These are phyloP conservation scores for Chlamydomonas asymmetrica DNA, from an alignment of 139 green algal species.

Conservation along the genomic window DNA sequence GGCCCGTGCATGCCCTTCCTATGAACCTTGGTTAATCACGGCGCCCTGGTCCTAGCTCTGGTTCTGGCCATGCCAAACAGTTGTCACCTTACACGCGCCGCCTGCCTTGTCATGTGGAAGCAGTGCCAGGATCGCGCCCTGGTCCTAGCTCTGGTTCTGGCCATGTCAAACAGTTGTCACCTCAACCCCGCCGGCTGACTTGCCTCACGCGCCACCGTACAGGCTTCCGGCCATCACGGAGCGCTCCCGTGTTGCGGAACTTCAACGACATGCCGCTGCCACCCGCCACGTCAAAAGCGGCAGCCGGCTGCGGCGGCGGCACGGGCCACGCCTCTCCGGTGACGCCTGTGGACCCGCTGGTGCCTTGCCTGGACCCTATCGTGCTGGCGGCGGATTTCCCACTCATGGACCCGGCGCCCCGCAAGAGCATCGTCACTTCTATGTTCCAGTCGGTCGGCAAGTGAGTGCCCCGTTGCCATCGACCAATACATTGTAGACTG, in stretches of 20 bases:
- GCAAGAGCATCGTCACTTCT: background rate
- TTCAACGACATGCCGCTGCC: background rate
- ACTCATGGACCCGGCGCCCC: constrained; percentile 21
- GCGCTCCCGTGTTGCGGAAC: background rate
- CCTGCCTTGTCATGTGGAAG: too few relatives aligned
- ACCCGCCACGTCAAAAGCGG: background rate
- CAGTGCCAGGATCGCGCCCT: too few relatives aligned
- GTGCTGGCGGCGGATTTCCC: constrained; percentile 22
- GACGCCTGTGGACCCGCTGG: constrained; percentile 11
- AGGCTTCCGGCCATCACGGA: background rate
- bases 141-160: too few relatives aligned
- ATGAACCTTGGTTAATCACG: too few relatives aligned
- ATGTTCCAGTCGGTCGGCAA: constrained; percentile 10
- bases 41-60: too few relatives aligned
- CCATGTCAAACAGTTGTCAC: background rate
- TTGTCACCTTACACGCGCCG: background rate
- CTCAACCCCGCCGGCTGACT: background rate
- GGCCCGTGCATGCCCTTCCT: too few relatives aligned
- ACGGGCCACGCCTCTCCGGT: constrained; percentile 5
- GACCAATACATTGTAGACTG: too few relatives aligned
- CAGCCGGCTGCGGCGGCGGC: background rate
- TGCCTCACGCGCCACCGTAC: background rate
- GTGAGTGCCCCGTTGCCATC: too few relatives aligned
- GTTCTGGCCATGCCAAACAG: background rate
- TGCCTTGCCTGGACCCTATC: constrained; percentile 13